Evolutionary conservation across 495 filamentous ascomycete species (phyloP), one percentile per base, ranked within the genome.

Genomic region (Xylaria bambusicola): DNA sequence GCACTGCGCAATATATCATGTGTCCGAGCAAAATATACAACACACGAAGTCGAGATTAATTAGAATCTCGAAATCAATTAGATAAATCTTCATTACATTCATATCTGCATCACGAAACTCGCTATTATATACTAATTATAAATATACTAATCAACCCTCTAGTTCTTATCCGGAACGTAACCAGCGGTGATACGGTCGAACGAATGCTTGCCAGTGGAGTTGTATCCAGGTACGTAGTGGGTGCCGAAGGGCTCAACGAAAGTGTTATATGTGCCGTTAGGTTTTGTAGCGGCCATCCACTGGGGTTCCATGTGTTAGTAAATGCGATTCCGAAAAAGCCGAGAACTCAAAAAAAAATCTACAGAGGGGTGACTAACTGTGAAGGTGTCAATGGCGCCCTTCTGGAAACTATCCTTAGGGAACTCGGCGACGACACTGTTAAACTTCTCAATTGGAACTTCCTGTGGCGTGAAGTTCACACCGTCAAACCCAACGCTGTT

Each of bases 391-490:
- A 56, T 56, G 33, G 58, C 51, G 12, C 52, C 55, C 13, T 40
- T 54, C 17, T 42, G 36, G 15, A 61, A 51, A 29, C 21, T 57
- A 1, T 60, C 55, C 29, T 56, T 50, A 38, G 67, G 64, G 27
- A 63, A 67, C 35, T 35, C 56, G 0, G 29, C 35, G 21, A 65
- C 26, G 6, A 70, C 53, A 6, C 38, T 56, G 1, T 51, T 27
- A 27, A 62, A 65, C 60, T 78, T 56, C 12, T 46, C 53, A 1
- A 27, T 8, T 2, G 53, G 70, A 13, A 64, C 58, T 9, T 57
- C 60, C 6, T 12, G 9, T 23, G 72, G 56, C 21, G 36, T 58
- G 51, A 56, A 24, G 10, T 58, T 61, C 20, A 68, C 57, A 2
- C 66, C 66, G 26, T 70, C 67, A 18, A 50, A 20, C 1, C 64